Base-by-base conservation (phyloP, 2,329 filamentous ascomycete species). In the Alternaria conjuncta region DNA sequence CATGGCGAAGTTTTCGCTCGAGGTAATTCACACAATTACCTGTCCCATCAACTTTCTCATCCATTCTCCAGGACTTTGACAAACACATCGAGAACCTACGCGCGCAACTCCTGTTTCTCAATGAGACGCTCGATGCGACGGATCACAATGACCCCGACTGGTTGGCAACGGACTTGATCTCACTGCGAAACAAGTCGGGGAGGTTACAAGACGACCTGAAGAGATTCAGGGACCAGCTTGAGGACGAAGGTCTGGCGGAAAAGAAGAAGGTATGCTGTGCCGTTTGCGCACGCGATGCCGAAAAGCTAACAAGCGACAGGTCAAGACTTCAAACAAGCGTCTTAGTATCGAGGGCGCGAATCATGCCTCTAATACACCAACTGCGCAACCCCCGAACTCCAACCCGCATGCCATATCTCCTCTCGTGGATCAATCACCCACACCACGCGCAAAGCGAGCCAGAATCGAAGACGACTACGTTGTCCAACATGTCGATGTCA, bases 101-200 rank as follows among this genome's bases (percentile, higher is more conserved):
- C 60, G 65, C 71, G 30, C 73, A 75, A 61, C 57, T 79, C 47
- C 69, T 68, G 23, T 74, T 76, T 64, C 67, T 79, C 50, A 73
- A 72, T 55, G 66, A 73, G 59, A 66, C 71, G 23, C 75, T 79
- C 67, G 71, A 78, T 64, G 70, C 70, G 32, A 78, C 75, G 43
- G 76, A 79, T 60, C 71, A 76, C 65, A 76, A 75, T 71, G 71
- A 69, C 32, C 76, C 76, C 12, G 76, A 78, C 57, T 78, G 76
- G 76, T 68, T 78, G n/a, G 73, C 76, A n/a, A 72, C 72, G 6
- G 76, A 78, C 51, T 71, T 79, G 43, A 60, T 78, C 50, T 74
- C 71, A 20, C 59, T 79, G 47, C 72, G 75, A 32, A 77, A 77
- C 26, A 76, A 76, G 58, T 72, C 75, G 15, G 72, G 75, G 15